Evolutionary conservation across 140 eudicot species (phyloP), one percentile per base, ranked within the genome.

Genomic region (Senecio squalidus): DNA sequence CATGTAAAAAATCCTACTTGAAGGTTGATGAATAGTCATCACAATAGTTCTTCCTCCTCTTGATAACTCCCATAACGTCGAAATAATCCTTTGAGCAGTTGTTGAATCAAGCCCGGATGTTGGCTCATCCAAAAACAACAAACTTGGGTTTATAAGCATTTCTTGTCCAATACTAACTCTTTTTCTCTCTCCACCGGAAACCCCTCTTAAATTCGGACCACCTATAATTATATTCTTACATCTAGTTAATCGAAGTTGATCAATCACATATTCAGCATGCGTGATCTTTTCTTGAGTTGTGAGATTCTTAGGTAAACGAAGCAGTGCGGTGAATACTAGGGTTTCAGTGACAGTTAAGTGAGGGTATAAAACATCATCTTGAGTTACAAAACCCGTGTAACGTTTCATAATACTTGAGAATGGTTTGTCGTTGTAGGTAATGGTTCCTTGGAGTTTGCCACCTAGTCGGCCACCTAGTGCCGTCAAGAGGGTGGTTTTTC

Each of bases 11-110:
- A 89, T 66, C 71, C 84, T 78, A 53, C 97, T 89, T 0, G 97
- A 89, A 2, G 97, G 97, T 65, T 89, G 97, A 44, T 89, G 97
- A 30, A 82, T 89, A 2, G 97, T 85, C 89, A 80, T 79, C 71
- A 78, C 89, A 11, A 89, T n/a, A 0, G 93, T 89, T 54, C 89
- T 73, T 14, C 93, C 95, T 0, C 93, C 95, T 25, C 75, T 66
- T 0, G 82, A 86, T 33, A 89, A 61, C 4, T 78, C 89, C 80
- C 72, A 67, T 13, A 89, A 34, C 0, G 84, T 84, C 0, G 77
- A 79, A 50, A 82, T 82, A 15, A 89, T 84, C 58, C 84, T 54
- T 47, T 68, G 86, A 21, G 97, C 97, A 5, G 88, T 89, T 26
- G 97, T 89, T 0, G 97, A 89, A 55, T 89, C 95, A 1, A 89